Evolutionary conservation across 495 filamentous ascomycete species (phyloP).

Genomic region (Pyrenula massariospora): DNA sequence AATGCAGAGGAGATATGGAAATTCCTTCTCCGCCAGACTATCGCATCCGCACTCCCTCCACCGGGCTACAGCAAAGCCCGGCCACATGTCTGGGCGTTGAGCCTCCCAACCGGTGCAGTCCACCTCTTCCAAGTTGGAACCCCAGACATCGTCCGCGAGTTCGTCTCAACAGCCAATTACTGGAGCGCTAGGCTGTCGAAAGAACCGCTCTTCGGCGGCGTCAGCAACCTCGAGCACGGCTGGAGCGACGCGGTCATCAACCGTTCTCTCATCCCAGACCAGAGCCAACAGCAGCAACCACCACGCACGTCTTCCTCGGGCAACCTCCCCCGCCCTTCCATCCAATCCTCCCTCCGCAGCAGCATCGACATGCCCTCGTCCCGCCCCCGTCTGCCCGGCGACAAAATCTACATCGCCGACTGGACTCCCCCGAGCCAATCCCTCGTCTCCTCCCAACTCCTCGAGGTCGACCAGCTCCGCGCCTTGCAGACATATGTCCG

Average conservation of each 20-base stretch:
- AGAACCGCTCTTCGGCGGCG: constrained; percentile 78
- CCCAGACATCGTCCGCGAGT: constrained; percentile 86
- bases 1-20: constrained; percentile 79
- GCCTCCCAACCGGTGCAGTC: constrained; percentile 81
- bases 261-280: constrained; percentile 48
- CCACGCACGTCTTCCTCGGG: constrained; percentile 25
- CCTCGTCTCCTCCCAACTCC: constrained; percentile 66
- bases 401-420: constrained; percentile 73
- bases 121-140: constrained; percentile 97
- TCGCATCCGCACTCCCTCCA: constrained; percentile 78
- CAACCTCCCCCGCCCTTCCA: constrained; percentile 38
- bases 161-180: constrained; percentile 91
- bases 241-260: constrained; percentile 90
- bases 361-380: constrained; percentile 54
- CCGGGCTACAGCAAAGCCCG: constrained; percentile 87
- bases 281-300: constrained; percentile 20
- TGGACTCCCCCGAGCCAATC: constrained; percentile 91
- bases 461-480: constrained; percentile 70
- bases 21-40: constrained; percentile 83
- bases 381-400: constrained; percentile 66
- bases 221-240: constrained; percentile 96
- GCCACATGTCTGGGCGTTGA: constrained; percentile 92
- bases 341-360: constrained; percentile 62
- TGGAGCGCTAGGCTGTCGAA: constrained; percentile 93
- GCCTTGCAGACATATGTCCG: constrained; percentile 68